Evolutionary conservation across 2,329 filamentous ascomycete species (phyloP).

Genomic region (Blumeria hordei): DNA sequence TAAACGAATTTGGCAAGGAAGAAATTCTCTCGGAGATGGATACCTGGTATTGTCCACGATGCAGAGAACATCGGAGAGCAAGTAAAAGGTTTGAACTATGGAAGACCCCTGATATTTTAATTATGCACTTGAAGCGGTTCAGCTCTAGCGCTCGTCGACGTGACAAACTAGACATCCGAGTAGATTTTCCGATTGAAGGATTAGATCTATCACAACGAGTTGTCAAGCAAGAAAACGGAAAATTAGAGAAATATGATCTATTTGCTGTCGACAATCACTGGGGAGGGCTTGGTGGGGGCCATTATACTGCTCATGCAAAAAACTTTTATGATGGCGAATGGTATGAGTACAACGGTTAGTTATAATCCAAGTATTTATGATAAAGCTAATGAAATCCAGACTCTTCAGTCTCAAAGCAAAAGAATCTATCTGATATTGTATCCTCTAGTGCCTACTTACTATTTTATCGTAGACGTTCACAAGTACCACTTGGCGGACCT

Average conservation of each 20-base stretch:
- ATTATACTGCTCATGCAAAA: constrained; percentile 86
- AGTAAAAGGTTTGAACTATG: constrained; percentile 94
- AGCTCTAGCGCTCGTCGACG: constrained; percentile 60
- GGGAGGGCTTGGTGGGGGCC: constrained; percentile 76
- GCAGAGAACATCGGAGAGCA: constrained; percentile 78
- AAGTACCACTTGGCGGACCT: constrained; percentile 52
- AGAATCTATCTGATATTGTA: constrained; percentile 37
- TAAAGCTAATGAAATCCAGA: constrained; percentile 32
- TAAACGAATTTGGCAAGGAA: constrained; percentile 83
- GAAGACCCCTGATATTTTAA: constrained; percentile 86
- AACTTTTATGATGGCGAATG: constrained; percentile 76
- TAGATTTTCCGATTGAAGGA: constrained; percentile 77
- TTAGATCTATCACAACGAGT: constrained; percentile 64
- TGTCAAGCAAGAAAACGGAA: constrained; percentile 55
- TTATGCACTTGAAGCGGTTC: constrained; percentile 90
- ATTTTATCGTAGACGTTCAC: constrained; percentile 78
- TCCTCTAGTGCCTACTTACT: constrained; percentile 69
- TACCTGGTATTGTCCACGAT: constrained; percentile 91
- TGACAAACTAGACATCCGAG: constrained; percentile 75
- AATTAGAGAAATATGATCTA: constrained; percentile 69
- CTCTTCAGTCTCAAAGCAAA: constrained; percentile 40
- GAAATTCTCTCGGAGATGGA: constrained; percentile 89
- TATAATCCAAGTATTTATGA: not conserved
- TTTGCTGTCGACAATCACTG: constrained; percentile 94
- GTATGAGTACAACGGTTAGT: constrained; percentile 91